Conservation (phyloP, 164 flowering plant species). For the Stephania japonica region DNA sequence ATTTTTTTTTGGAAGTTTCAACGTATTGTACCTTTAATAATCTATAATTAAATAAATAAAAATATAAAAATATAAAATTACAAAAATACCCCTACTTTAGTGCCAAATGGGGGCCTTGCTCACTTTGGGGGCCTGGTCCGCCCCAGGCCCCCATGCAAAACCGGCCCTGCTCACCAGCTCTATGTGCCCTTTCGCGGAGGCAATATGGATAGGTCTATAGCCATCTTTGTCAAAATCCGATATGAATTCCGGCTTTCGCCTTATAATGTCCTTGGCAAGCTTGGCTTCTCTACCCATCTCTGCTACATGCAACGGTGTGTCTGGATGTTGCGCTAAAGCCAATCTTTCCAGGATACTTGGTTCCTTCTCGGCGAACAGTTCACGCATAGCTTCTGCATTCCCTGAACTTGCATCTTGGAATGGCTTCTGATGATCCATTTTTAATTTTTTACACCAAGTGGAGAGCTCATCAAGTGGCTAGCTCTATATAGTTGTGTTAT, state of each 20-base stretch:
- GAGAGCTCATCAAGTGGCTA: too few species aligned
- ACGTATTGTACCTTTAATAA: too few species aligned
- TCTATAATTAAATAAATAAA: too few species aligned
- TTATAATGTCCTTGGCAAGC: background rate
- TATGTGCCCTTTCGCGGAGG: background rate
- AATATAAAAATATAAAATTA: too few species aligned
- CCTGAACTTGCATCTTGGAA: background rate
- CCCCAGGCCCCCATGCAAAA: too few species aligned
- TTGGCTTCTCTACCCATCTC: background rate
- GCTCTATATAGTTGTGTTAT: too few species aligned
- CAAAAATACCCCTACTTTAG: too few species aligned
- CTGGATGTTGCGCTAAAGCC: background rate
- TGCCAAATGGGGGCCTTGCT: too few species aligned
- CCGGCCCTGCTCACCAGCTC: background rate
- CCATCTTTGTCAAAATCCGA: background rate
- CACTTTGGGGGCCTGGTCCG: too few species aligned
- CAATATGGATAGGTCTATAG: slow-evolving; percentile 1
- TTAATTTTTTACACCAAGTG: too few species aligned
- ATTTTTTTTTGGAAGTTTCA: too few species aligned
- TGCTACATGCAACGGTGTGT: background rate
- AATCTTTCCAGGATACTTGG: background rate
- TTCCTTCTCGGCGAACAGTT: background rate
- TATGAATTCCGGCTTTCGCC: background rate
- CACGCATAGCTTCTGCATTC: background rate
- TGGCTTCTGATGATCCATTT: too few species aligned